Evolutionary conservation across 2,329 filamentous ascomycete species (phyloP), one percentile per base, ranked within the genome.

Genomic region (Trichophaea hybrida): DNA sequence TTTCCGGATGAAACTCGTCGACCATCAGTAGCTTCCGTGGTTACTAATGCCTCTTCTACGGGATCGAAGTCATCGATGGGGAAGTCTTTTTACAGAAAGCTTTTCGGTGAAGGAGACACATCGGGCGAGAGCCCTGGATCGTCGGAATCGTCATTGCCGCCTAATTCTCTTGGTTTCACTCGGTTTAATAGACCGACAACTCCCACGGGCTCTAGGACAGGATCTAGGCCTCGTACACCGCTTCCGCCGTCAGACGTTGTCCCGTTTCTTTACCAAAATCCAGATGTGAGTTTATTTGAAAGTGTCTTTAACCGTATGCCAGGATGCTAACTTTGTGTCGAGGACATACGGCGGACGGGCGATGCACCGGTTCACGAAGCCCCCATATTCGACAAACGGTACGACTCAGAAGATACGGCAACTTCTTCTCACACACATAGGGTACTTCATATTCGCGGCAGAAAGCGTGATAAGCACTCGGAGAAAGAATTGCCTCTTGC

Each of bases 191-290:
- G 93, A 69, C 80, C 90, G 64, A 78, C 78, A 50, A 94, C 90
- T 57, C 88, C 88, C 44, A 79, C 80, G 56, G 82, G 81, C 35
- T 89, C 86, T 33, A 79, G 88, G 66, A 79, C 80, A 56, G 82
- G 81, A 35, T 89, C 86, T 33, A 79, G 88, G 66, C 88, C 90
- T 52, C 80, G 85, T 67, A 94, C 88, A n/a, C 89, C 90, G 10
- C 78, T 89, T 55, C 87, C 87, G 46, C 88, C 87, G 10, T 93
- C 88, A 69, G 91, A 97, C 73, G 89, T 98, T 60, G 93, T 94
- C 43, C 93, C 93, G n/a, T 98, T 95, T 78, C 79, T 94, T 63
- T 97, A 93, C 71, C 93, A 97, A 73, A 88, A 93, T 70, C 80
- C 80, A 66, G 81, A 87, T 75, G 84, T 87, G 72, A 76, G 82